phyloP scores from a whole-genome alignment of 2,329 filamentous ascomycete genomes.

The Diaporthe amygdali region DNA sequence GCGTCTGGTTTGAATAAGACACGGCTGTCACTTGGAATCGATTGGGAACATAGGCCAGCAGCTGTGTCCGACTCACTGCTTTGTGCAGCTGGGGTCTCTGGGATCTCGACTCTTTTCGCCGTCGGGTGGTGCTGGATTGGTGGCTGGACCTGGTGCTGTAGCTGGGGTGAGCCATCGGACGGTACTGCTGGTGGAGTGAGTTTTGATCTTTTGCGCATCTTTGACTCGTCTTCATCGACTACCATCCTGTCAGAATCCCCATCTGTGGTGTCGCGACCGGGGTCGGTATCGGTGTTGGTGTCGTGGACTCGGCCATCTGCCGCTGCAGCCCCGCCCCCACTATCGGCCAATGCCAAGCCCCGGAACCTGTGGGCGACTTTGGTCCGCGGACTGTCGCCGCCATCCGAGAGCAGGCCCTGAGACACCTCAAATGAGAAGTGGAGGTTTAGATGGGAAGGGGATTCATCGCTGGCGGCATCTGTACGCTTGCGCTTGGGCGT shows the following conservation, averaged over 20 bases:
- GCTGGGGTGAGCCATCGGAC: not conserved
- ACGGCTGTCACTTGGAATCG: not conserved
- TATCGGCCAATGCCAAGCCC: conserved; percentile 48
- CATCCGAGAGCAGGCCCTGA: conserved; percentile 40
- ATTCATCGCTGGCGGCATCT: conserved; percentile 27
- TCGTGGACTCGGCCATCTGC: conserved; percentile 12
- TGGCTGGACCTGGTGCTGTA: not conserved
- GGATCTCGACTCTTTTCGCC: conserved; percentile 30
- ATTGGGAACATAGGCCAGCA: not conserved
- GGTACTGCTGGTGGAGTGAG: not conserved
- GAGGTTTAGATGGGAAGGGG: not conserved
- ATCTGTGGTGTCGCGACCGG: not conserved
- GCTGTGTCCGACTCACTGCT: not conserved
- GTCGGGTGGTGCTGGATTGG: not conserved
- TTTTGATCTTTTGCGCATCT: conserved; percentile 27
- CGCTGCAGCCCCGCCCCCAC: conserved; percentile 50
- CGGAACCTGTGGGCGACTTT: conserved; percentile 58
- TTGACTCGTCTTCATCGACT: conserved; percentile 24
- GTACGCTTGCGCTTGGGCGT: conserved; percentile 37
- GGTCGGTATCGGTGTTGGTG: conserved; percentile 15
- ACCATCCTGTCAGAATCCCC: conserved; percentile 5
- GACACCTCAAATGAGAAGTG: conserved; percentile 53
- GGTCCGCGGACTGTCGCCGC: conserved; percentile 59
- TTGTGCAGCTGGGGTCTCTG: conserved; percentile 8
- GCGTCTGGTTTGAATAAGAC: not conserved